Conservation (phyloP, 352 stramenopile genomes). For the Thraustochytrium sp. region DNA sequence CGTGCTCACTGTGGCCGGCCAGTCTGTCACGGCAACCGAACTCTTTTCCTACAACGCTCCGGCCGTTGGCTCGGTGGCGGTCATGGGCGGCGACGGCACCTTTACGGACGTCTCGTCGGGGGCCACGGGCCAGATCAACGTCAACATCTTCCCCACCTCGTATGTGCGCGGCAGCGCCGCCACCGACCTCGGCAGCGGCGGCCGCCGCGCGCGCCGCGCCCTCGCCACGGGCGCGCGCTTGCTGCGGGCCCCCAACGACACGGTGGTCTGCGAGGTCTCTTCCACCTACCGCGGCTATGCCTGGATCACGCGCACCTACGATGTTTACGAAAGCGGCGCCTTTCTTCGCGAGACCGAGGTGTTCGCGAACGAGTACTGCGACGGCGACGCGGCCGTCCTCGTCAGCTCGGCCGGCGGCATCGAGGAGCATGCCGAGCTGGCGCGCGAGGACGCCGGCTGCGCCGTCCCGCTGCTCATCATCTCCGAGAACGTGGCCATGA, state of each 20-base stretch:
- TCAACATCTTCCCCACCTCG: slow-evolving; percentile 9
- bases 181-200: neutral
- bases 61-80: neutral
- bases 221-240: neutral
- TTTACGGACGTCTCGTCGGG: neutral
- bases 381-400: neutral
- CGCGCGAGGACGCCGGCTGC: neutral
- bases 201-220: neutral
- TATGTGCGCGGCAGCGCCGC: neutral
- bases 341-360: neutral
- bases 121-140: neutral
- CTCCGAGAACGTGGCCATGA: neutral
- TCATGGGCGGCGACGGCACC: neutral
- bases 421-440: neutral
- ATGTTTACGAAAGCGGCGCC: neutral
- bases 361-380: slow-evolving; percentile 7
- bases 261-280: neutral
- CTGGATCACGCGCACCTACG: neutral
- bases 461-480: neutral
- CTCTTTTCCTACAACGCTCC: slow-evolving; percentile 34
- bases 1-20: neutral
- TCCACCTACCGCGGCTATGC: neutral
- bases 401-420: neutral
- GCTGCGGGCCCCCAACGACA: neutral
- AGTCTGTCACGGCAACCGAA: neutral